A percentile compares a stretch with the other conserved stretches of the same genome.
Evolutionary conservation across 352 stramenopile species (phyloP).

Genomic region (Phytophthora cactorum): DNA sequence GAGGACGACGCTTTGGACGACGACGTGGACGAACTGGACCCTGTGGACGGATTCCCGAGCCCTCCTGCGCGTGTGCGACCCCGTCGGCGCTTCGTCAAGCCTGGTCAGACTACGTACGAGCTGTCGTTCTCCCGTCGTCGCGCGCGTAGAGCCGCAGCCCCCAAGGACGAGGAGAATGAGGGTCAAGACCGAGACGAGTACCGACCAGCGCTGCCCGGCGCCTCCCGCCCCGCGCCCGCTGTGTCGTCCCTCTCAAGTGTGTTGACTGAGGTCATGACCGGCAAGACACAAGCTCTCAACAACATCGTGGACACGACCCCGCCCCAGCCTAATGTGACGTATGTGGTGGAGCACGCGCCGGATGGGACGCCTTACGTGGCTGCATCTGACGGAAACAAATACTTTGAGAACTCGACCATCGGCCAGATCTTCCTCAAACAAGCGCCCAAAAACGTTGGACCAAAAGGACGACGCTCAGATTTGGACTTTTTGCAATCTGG

Average conservation of each 20-base stretch:
- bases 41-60: slow-evolving; percentile 30
- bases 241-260: slow-evolving; percentile 65
- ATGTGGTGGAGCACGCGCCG: slow-evolving; percentile 42
- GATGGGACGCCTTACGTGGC: slow-evolving; percentile 54
- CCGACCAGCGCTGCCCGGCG: slow-evolving; percentile 4
- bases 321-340: slow-evolving; percentile 40
- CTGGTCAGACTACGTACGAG: slow-evolving; percentile 53
- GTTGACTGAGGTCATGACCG: slow-evolving; percentile 55
- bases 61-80: slow-evolving; percentile 27
- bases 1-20: slow-evolving; percentile 18
- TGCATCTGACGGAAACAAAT: slow-evolving; percentile 42
- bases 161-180: slow-evolving; percentile 3
- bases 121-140: slow-evolving; percentile 49
- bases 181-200: slow-evolving; percentile 16
- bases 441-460: slow-evolving; percentile 11
- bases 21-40: slow-evolving; percentile 33
- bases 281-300: slow-evolving; percentile 44
- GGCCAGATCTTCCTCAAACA: slow-evolving; percentile 50
- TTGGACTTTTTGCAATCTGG: slow-evolving; percentile 41
- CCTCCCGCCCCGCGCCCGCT: slow-evolving; percentile 4
- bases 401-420: slow-evolving; percentile 55
- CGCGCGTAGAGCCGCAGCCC: not conserved
- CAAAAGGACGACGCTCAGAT: slow-evolving; percentile 33
- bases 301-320: slow-evolving; percentile 52
- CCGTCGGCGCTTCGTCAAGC: slow-evolving; percentile 59